phyloP scores from a whole-genome alignment of 192 early-diverging fungal species.

The Funneliformis geosporum region DNA sequence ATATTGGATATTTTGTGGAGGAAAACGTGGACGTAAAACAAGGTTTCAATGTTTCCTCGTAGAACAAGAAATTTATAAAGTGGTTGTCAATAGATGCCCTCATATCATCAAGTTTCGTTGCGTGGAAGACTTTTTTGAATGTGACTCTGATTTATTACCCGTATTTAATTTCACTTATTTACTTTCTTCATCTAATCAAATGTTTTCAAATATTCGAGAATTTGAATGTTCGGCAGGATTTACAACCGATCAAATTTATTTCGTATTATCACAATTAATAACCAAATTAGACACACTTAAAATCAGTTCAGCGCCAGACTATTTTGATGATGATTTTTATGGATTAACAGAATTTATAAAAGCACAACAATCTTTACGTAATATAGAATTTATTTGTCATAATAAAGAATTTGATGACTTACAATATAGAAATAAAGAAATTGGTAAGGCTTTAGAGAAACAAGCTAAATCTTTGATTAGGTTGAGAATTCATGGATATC shows the following conservation, averaged over 20 bases:
- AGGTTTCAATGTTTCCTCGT: not conserved
- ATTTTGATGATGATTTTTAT: not conserved
- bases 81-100: not conserved
- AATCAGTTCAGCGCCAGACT: not conserved
- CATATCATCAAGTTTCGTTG: not conserved
- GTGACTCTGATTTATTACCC: not conserved
- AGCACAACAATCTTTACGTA: not conserved
- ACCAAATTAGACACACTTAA: not conserved
- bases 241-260: not conserved
- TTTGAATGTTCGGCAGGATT: not conserved
- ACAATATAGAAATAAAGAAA: not conserved
- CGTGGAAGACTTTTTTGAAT: not conserved
- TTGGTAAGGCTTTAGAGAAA: not conserved
- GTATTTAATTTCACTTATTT: not conserved
- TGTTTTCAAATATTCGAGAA: not conserved
- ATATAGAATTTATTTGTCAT: not conserved
- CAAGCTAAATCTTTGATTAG: not conserved
- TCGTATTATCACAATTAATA: not conserved
- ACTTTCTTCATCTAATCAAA: not conserved
- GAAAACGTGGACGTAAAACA: not conserved
- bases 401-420: not conserved
- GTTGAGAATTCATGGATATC: not conserved
- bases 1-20: not conserved
- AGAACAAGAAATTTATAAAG: not conserved
- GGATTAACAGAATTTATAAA: not conserved